Conservation (phyloP, 805 yeast genomes). For the Kuraishia hungarica region DNA sequence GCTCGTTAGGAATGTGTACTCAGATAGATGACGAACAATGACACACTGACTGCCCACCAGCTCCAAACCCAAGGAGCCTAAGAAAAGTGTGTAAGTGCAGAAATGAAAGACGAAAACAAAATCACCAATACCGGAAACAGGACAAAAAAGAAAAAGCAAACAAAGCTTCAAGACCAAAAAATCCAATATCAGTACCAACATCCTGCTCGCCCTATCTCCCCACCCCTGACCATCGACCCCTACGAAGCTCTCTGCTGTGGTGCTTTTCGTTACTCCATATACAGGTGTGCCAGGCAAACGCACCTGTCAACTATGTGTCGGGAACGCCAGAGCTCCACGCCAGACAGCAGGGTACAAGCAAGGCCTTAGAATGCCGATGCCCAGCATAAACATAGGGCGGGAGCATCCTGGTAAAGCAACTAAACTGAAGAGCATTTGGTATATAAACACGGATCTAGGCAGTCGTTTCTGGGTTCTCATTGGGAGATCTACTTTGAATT, state of each 20-base stretch:
- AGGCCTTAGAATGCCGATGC: not conserved
- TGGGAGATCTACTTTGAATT: too few species aligned
- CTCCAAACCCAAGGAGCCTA: too few species aligned
- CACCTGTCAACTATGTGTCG: not conserved
- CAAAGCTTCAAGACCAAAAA: too few species aligned
- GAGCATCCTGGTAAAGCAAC: not conserved
- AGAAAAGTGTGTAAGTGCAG: not conserved
- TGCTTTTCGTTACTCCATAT: not conserved
- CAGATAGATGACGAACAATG: not conserved
- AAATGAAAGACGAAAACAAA: not conserved
- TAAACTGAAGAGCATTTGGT: not conserved
- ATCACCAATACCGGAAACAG: too few species aligned
- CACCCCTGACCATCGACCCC: not conserved
- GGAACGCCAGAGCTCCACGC: not conserved
- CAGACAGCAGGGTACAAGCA: not conserved
- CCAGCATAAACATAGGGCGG: not conserved
- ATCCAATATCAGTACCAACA: not conserved
- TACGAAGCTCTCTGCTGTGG: not conserved
- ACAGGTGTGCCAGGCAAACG: not conserved
- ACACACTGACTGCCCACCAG: not conserved
- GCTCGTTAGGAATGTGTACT: not conserved
- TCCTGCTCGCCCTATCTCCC: not conserved
- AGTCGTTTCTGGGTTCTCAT: too few species aligned
- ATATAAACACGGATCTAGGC: too few species aligned
- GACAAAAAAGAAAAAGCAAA: too few species aligned